Conservation (phyloP, 208 protist genomes). For the Trypanosoma scelopori region DNA sequence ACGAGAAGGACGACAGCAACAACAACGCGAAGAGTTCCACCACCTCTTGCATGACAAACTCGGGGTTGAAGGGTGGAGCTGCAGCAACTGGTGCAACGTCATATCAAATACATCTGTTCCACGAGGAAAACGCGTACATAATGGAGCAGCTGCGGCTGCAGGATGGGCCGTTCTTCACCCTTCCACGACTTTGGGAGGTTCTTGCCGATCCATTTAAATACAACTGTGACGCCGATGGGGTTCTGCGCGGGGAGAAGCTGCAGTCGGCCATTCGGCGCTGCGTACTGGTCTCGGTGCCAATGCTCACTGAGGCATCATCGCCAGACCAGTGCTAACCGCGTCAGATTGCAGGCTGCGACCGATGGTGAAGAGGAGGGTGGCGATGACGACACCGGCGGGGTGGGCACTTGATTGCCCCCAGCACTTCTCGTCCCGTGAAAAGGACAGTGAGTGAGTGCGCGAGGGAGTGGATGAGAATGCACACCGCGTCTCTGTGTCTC, state of each 20-base stretch:
- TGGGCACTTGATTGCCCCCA: too few species aligned
- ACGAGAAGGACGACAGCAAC: too few species aligned
- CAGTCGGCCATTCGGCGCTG: slow-evolving; percentile 74
- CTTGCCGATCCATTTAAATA: slow-evolving; percentile 52
- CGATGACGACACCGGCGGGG: too few species aligned
- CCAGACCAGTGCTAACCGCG: not conserved
- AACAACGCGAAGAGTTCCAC: not conserved
- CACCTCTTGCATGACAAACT: not conserved
- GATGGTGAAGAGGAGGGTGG: not conserved
- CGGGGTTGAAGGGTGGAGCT: not conserved
- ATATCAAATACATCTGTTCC: slow-evolving; percentile 45
- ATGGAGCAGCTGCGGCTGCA: slow-evolving; percentile 65
- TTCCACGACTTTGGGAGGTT: slow-evolving; percentile 71
- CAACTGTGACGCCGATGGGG: slow-evolving; percentile 21
- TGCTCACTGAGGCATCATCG: not conserved
- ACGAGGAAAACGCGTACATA: slow-evolving; percentile 81
- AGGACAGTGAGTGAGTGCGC: too few species aligned
- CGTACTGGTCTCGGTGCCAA: slow-evolving; percentile 63
- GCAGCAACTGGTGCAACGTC: not conserved
- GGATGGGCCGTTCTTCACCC: slow-evolving; percentile 70
- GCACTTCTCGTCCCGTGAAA: too few species aligned
- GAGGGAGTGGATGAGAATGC: too few species aligned
- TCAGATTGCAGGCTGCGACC: not conserved
- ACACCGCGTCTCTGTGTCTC: too few species aligned
- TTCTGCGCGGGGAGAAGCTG: slow-evolving; percentile 60